Evolutionary conservation across 2,329 filamentous ascomycete species (phyloP), one percentile per base, ranked within the genome.

Genomic region (Colletotrichum tamarilloi): DNA sequence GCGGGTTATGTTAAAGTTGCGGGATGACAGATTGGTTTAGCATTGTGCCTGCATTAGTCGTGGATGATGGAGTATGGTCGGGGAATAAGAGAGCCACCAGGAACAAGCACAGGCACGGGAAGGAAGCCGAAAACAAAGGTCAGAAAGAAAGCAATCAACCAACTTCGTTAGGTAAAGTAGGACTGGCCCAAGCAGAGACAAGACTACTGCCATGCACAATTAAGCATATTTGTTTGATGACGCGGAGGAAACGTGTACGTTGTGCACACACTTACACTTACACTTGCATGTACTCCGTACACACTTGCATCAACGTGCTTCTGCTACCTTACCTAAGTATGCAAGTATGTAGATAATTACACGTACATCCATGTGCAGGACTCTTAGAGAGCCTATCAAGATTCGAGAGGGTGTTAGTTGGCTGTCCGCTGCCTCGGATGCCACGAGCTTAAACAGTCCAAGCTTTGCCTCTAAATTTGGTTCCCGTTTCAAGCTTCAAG

Each of bases 391-490:
- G 32, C 11, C 11, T 35, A 35, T 12, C 32, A 35, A 12, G 32
- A 35, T 35, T 35, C 24, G 30, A 28, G 38, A 16, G 58, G 16
- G 14, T 11, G 42, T 38, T 32, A 22, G 59, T n/a, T 69, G 59
- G 42, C n/a, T 56, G 49, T 26, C 71, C 67, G 49, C 56, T 52
- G 32, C 62, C 32, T 60, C 57, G 55, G 70, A 56, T 59, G 60
- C 49, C 53, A 35, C 57, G 11, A 72, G 57, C 57, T 49, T 57
- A 62, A 58, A 62, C 35, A 49, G 56, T 35, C 66, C 30, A 60
- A 53, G 70, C 55, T 65, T 69, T 64, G 66, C 42, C 59, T 24
- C 66, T 65, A 73, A 42, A 56, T 62, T 57, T 57, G 46, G 67
- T 46, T 56, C 26, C 56, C 62, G 56, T 71, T 66, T 66, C 67